These are phyloP conservation scores for Warburgia ugandensis DNA, from an alignment of 164 flowering plant species.

Conservation along the genomic window DNA sequence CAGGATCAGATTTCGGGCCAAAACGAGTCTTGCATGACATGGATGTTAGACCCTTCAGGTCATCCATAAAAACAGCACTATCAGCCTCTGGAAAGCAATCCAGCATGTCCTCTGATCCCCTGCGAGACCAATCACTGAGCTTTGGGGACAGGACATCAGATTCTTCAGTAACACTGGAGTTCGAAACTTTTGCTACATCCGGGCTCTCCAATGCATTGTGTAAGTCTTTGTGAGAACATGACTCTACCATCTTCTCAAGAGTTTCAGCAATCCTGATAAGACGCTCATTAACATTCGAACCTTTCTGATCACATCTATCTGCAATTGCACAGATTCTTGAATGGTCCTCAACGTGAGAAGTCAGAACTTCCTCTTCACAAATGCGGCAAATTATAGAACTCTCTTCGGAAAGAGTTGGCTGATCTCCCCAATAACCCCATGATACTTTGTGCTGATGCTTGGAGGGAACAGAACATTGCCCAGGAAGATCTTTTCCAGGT, in stretches of 20 bases:
- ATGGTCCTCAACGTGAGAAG: slow-evolving; percentile 88
- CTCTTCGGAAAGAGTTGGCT: slow-evolving; percentile 55
- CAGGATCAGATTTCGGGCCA: slow-evolving; percentile 99
- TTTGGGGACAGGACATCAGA: slow-evolving; percentile 81
- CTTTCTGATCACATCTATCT: slow-evolving; percentile 96
- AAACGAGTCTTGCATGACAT: slow-evolving; percentile 94
- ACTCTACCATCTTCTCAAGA: slow-evolving; percentile 84
- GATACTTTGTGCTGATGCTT: slow-evolving; percentile 83
- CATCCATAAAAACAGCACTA: slow-evolving; percentile 63
- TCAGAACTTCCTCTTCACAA: slow-evolving; percentile 97
- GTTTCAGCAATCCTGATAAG: slow-evolving; percentile 74
- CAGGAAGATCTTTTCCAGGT: slow-evolving; percentile 50
- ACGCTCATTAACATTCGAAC: slow-evolving; percentile 85
- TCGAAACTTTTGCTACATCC: slow-evolving; percentile 78
- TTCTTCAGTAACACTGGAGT: slow-evolving; percentile 90
- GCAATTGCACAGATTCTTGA: slow-evolving; percentile 93
- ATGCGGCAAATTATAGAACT: slow-evolving; percentile 85
- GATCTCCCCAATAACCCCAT: slow-evolving; percentile 97
- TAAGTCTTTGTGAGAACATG: slow-evolving; percentile 62
- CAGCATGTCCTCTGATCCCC: slow-evolving; percentile 99
- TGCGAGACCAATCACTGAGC: slow-evolving; percentile 86
- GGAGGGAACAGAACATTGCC: slow-evolving; percentile 31
- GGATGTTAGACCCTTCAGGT: slow-evolving; percentile 72
- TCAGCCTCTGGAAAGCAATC: slow-evolving; percentile 83
- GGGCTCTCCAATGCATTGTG: slow-evolving; percentile 66